phyloP scores from a whole-genome alignment of 805 yeast genomes.

The Yarrowia sp. region DNA sequence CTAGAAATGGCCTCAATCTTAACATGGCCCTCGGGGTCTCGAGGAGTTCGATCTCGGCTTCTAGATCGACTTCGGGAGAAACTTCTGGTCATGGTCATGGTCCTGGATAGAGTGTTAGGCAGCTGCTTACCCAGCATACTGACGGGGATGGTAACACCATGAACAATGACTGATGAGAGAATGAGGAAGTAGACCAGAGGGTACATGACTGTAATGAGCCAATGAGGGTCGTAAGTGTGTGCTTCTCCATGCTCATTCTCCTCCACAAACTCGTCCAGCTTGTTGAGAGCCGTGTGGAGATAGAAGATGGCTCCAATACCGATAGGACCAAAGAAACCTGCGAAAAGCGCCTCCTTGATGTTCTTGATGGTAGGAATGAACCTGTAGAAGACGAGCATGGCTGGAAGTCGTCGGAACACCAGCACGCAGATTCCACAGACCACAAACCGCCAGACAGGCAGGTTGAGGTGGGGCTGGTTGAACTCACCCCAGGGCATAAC shows the following conservation, averaged over 20 bases:
- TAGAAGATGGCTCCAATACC: conserved; percentile 74
- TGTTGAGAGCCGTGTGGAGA: conserved; percentile 54
- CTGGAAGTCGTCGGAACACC: conserved; percentile 51
- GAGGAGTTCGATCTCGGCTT: conserved; percentile 12
- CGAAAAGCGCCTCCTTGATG: conserved; percentile 72
- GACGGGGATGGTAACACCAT: conserved; percentile 56
- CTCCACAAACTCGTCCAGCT: conserved; percentile 48
- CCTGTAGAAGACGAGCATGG: conserved; percentile 57
- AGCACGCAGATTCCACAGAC: conserved; percentile 49
- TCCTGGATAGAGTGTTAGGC: conserved; percentile 13
- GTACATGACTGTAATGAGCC: conserved; percentile 63
- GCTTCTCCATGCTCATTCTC: conserved; percentile 27
- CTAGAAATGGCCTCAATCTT: conserved; percentile 14
- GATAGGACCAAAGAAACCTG: conserved; percentile 80
- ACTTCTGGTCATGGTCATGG: conserved; percentile 3
- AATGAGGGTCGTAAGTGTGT: conserved; percentile 45
- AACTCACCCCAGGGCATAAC: conserved; percentile 73
- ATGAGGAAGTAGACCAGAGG: conserved; percentile 75
- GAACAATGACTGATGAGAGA: conserved; percentile 73
- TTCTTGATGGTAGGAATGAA: conserved; percentile 66
- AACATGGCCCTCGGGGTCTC: conserved; percentile 24
- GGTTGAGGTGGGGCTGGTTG: conserved; percentile 49
- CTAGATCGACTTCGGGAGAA: conserved; percentile 4
- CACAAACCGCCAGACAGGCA: conserved; percentile 50
- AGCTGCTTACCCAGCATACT: conserved; percentile 34